Conservation (phyloP, 176 grass and related monocot genomes). For the Urochloa ruziziensis region DNA sequence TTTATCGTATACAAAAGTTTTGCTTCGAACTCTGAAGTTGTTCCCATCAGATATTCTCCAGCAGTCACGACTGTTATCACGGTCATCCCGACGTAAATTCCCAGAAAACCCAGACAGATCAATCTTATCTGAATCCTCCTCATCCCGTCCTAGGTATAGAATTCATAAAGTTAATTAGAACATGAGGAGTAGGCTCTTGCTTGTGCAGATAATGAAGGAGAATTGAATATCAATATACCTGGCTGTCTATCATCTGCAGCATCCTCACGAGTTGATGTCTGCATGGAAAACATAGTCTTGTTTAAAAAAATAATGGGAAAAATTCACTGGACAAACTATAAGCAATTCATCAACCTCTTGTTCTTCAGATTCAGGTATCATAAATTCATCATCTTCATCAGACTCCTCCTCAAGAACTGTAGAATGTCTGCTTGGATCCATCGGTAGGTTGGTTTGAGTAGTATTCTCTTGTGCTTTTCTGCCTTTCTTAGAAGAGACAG, state of each 20-base stretch:
- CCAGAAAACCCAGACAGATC: slow-evolving; percentile 88
- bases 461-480: slow-evolving; percentile 59
- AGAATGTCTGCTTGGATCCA: slow-evolving; percentile 55
- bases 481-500: slow-evolving; percentile 67
- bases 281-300: slow-evolving; percentile 35
- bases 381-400: slow-evolving; percentile 89
- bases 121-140: slow-evolving; percentile 61
- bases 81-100: slow-evolving; percentile 85
- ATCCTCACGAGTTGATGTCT: slow-evolving; percentile 48
- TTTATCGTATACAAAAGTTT: slow-evolving; percentile 81
- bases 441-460: slow-evolving; percentile 20
- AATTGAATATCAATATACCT: slow-evolving; percentile 46
- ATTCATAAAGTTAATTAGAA: slow-evolving; percentile 9
- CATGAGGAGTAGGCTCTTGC: background rate
- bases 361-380: slow-evolving; percentile 46
- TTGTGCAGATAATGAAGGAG: slow-evolving; percentile 13
- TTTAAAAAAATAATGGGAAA: slow-evolving; percentile 21
- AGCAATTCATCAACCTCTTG: slow-evolving; percentile 55
- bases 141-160: slow-evolving; percentile 53
- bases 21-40: slow-evolving; percentile 98
- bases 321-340: background rate
- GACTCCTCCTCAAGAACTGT: slow-evolving; percentile 75
- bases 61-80: slow-evolving; percentile 84
- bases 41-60: slow-evolving; percentile 95
- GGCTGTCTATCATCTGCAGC: slow-evolving; percentile 33